Base-by-base conservation (phyloP, 2,329 filamentous ascomycete species). In the Beauveria sp. region DNA sequence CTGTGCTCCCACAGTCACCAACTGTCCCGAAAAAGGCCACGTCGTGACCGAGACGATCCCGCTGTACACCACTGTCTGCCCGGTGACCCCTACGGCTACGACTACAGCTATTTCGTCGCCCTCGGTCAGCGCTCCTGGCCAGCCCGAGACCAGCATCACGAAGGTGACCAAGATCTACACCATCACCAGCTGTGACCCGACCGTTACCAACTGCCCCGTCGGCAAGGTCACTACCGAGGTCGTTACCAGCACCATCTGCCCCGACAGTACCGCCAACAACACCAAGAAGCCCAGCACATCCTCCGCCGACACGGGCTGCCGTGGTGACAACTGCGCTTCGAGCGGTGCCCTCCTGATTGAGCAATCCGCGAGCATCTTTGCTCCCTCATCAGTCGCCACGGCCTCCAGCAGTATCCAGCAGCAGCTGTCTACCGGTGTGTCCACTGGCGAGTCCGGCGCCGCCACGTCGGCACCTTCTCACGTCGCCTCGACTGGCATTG, bases 151-250 rank as follows among this genome's bases (percentile, higher is more conserved):
- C 20, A 22, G 38, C 38, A 62, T 49, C 9, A 53, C 46, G 48
- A 58, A 40, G 40, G 26, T 62, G n/a, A 62, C 53, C 26, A 52
- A 58, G 20, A 48, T 49, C n/a, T 72, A 69, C 66, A 73, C 72
- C 51, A 66, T 75, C 61, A 71, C 70, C 18, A 62, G 69, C 60
- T 75, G 73, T 61, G 63, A 69, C 49, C 67, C 71, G 40, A 66
- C 62, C 18, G 67, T 68, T 10, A 64, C 69, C 38, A 65, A 70
- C 68, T 75, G 73, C 69, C 69, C 69, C 42, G 64, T 69, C 53
- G 72, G 72, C 60, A 66, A 64, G 31, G 65, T 71, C 49, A 73
- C 69, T 61, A 74, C 69, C 28, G 62, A 61, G 16, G 28, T 50
- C 18, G 20, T 63, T 9, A 48, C 62, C 38, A 61, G 50, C 20